Evolutionary conservation across 345 rosid species (phyloP), one percentile per base, ranked within the genome.

Genomic region (Rhodamnia rubescens): DNA sequence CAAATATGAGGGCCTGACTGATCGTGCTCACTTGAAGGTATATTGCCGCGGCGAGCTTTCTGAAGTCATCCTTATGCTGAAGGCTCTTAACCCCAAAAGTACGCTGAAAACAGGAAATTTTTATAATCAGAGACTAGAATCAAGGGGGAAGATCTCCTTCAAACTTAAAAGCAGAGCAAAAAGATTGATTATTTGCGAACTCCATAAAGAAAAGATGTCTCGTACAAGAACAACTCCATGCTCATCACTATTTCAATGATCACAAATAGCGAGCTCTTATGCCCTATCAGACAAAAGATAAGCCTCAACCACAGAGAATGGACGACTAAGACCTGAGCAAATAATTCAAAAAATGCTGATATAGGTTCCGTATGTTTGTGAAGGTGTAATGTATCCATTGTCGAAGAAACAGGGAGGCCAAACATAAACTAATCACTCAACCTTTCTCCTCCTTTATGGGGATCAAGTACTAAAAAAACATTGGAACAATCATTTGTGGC

Each of bases 1-100:
- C 93, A 53, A 93, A 91, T 87, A 92, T 92, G 55, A 93, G 96
- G 83, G 94, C 95, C 89, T 93, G 95, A 83, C 95, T 93, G 78
- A 91, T 91, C 20, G 90, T 91, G 89, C 95, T 91, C 80, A 91
- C 95, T 91, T 92, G 95, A 86, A 92, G 91, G 85, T 93, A 93
- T 36, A 93, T 27, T 6, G 92, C 93, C 1, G 95, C 88, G 56
- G 96, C 94, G 53, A 92, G 95, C 91, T 87, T 93, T 85, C 87
- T 87, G 44, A 86, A 53, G 89, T 90, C 89, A 3, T 89, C 90
- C 47, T 52, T 54, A 27, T 87, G 52, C 86, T 90, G 88, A 84
- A 94, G 94, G 86, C 94, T 92, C 56, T 91, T 53, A 53, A 94
- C 93, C 74, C 93, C 93, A 83, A 94, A 92, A 16, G 89, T 87